Conservation (phyloP, 2,329 filamentous ascomycete genomes). For the Periconia digitata region DNA sequence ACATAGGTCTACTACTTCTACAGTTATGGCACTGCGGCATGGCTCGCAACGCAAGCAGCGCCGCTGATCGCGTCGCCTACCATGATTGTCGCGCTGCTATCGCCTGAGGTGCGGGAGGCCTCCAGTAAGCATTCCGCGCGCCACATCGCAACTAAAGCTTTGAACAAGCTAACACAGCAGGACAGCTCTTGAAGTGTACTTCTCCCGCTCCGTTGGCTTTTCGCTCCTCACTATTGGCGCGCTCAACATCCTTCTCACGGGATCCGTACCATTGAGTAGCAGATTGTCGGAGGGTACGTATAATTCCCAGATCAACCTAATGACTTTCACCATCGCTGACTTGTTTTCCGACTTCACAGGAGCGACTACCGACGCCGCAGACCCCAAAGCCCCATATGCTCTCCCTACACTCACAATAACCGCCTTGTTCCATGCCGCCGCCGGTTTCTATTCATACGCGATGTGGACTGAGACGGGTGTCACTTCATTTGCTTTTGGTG, state of each 20-base stretch:
- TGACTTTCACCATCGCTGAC: conserved; percentile 5
- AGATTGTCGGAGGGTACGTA: conserved; percentile 38
- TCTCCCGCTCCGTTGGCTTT: conserved; percentile 70
- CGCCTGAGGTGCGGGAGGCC: conserved; percentile 58
- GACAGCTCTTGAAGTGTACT: conserved; percentile 69
- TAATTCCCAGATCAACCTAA: neutral
- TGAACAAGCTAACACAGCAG: neutral
- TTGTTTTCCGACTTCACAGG: conserved; percentile 20
- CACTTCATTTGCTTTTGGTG: conserved; percentile 62
- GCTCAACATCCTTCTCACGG: conserved; percentile 68
- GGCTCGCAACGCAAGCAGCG: conserved; percentile 49
- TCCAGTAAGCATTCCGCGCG: conserved; percentile 47
- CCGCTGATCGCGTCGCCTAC: conserved; percentile 62
- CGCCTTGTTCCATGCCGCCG: conserved; percentile 63
- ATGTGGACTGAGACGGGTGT: conserved; percentile 61
- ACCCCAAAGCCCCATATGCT: conserved; percentile 52
- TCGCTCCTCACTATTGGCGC: conserved; percentile 66
- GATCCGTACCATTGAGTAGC: conserved; percentile 67
- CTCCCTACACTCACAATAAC: conserved; percentile 67
- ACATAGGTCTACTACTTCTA: conserved; percentile 48
- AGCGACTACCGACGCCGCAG: conserved; percentile 35
- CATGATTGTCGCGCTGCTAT: conserved; percentile 62
- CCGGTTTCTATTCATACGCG: conserved; percentile 63
- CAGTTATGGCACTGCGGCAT: conserved; percentile 47
- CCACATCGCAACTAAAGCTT: neutral